Evolutionary conservation across 148 eudicot species (phyloP).

Genomic region (Polygonum maritimum): DNA sequence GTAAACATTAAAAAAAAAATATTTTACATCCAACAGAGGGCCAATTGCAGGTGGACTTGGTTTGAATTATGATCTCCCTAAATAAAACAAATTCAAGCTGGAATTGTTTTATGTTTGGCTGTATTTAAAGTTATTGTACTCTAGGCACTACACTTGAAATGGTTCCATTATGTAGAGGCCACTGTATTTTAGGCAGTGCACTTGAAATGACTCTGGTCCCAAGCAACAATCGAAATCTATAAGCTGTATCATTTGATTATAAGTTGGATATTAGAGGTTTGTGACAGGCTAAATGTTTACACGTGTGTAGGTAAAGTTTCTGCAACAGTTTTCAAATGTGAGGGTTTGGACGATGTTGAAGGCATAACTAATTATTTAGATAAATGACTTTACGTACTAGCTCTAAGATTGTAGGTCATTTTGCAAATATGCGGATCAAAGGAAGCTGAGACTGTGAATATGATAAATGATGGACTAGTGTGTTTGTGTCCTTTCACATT

Average conservation of each 20-base stretch:
- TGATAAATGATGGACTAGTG: neutral
- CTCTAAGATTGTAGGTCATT: constrained; percentile 5
- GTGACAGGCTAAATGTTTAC: neutral
- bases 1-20: neutral
- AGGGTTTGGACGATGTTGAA: neutral
- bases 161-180: neutral
- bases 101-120: neutral
- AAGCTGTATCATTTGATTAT: neutral
- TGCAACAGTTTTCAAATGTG: neutral
- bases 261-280: neutral
- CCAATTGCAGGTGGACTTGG: neutral
- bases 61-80: neutral
- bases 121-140: neutral
- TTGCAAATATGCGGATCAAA: neutral
- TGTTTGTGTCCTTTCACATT: neutral
- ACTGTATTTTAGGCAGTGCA: neutral
- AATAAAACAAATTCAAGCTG: neutral
- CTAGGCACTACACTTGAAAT: neutral
- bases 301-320: neutral
- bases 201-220: neutral
- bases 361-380: neutral
- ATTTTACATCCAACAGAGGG: neutral
- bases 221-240: neutral
- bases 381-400: neutral
- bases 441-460: neutral